phyloP scores from a whole-genome alignment of 192 early-diverging fungal species.

The Glomus cerebriforme region DNA sequence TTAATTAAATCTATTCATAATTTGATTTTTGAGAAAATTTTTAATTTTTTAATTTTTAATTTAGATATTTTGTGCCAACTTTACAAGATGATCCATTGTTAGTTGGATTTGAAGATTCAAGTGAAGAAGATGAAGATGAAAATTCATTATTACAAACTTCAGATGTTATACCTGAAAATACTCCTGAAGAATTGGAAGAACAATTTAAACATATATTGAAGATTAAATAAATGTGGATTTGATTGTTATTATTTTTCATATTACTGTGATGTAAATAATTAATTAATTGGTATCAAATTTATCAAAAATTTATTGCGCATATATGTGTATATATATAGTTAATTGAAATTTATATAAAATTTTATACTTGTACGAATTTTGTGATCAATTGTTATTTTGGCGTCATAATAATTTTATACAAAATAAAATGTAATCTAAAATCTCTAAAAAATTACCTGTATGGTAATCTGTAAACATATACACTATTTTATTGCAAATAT shows the following conservation, averaged over 20 bases:
- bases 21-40: neutral
- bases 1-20: neutral
- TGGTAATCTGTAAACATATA: too few species aligned
- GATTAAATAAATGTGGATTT: neutral
- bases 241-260: too few species aligned
- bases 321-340: too few species aligned
- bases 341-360: too few species aligned
- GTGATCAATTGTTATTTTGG: too few species aligned
- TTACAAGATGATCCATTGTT: conserved; percentile 86
- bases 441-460: too few species aligned
- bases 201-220: conserved; percentile 1
- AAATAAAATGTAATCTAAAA: too few species aligned
- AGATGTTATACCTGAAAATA: conserved; percentile 3
- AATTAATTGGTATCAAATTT: neutral
- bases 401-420: too few species aligned
- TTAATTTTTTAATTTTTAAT: neutral
- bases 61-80: conserved; percentile 70
- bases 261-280: too few species aligned
- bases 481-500: too few species aligned
- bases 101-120: conserved; percentile 70
- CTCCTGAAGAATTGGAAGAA: conserved; percentile 1
- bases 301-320: too few species aligned
- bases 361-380: too few species aligned
- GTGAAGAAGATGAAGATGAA: conserved; percentile 42
- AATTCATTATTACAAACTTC: conserved; percentile 4